Base-by-base conservation (phyloP, 2,329 filamentous ascomycete species). In the Esteya vermicola region DNA sequence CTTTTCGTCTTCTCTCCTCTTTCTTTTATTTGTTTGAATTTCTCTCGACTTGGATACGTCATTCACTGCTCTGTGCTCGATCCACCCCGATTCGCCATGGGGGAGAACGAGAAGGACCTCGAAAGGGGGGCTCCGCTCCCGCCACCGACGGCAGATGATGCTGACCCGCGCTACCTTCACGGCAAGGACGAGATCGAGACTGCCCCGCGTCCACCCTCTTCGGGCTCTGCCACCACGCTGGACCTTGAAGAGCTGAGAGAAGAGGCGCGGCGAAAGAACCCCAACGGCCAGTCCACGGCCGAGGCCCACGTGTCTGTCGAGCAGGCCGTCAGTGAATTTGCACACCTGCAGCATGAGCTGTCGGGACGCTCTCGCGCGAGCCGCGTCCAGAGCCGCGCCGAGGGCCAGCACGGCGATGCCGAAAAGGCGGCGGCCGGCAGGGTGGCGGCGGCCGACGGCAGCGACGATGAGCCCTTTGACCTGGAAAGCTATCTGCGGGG, bases 401-500 rank as follows among this genome's bases (percentile, higher is more conserved):
- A n/a, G 14, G 75, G 70, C 52, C 61, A 60, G n/a, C n/a, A n/a
- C 7, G 47, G 42, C 6, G 79, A 84, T 55, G 54, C 73, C 13
- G 80, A 85, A 50, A 80, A 80, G 56, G 55, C 39, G 3, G 39
- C 30, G 8, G 26, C n/a, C n/a, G n/a, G n/a, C n/a, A 8, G 2
- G 45, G 33, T 4, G 52, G 49, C 62, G 53, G 54, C 58, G 2
- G 51, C n/a, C 57, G 1, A 58, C 58, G 33, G 27, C 4, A 64
- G 64, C 1, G 65, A 63, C 3, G 63, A 64, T 3, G 73, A 73
- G 41, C 63, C 68, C 9, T 93, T 91, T 57, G 79, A 93, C 53
- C 65, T 94, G 28, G 83, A 93, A 56, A 60, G 66, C 9, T 77
- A 79, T 4, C 63, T 93, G 44, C 73, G 82, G 33, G 83, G 84